phyloP scores from a whole-genome alignment of 768 basidiomycete genomes.

The Hygrocybe coccinea region DNA sequence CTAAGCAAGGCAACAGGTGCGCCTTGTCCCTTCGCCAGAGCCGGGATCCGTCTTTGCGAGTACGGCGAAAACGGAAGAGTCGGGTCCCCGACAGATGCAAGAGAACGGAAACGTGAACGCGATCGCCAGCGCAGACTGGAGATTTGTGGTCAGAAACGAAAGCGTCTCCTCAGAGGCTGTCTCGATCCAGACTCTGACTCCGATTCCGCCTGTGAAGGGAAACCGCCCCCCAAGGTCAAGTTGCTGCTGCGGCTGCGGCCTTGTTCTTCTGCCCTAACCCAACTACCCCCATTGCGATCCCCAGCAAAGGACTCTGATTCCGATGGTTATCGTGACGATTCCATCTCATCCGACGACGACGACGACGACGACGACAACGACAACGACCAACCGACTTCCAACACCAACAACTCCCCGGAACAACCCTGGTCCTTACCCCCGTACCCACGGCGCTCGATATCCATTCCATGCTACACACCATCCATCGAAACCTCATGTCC shows the following conservation, averaged over 20 bases:
- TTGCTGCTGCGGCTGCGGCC: conserved; percentile 63
- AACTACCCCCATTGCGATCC: conserved; percentile 34
- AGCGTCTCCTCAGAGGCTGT: conserved; percentile 30
- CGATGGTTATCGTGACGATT: conserved; percentile 29
- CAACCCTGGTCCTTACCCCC: conserved; percentile 49
- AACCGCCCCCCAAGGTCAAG: conserved; percentile 61
- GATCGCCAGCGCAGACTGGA: conserved; percentile 22
- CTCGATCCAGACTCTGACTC: conserved; percentile 27
- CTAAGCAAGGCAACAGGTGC: conserved; percentile 69
- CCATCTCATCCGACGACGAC: conserved; percentile 40
- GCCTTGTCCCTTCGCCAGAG: conserved; percentile 69
- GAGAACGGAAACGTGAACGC: conserved; percentile 27
- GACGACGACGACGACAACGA: conserved; percentile 37
- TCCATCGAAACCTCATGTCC: conserved; percentile 35
- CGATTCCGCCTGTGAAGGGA: conserved; percentile 37
- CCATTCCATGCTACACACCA: conserved; percentile 53
- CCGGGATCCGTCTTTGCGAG: conserved; percentile 67
- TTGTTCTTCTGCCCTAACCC: conserved; percentile 22
- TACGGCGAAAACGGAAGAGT: conserved; percentile 51
- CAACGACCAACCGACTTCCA: conserved; percentile 32
- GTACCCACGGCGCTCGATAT: conserved; percentile 54
- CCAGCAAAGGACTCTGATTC: conserved; percentile 37
- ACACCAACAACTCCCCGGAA: conserved; percentile 29
- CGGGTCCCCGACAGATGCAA: conserved; percentile 15
- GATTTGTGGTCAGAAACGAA: conserved; percentile 42